phyloP scores from a whole-genome alignment of 1,284 basidiomycete genomes.

The Papiliotrema nemorosa region DNA sequence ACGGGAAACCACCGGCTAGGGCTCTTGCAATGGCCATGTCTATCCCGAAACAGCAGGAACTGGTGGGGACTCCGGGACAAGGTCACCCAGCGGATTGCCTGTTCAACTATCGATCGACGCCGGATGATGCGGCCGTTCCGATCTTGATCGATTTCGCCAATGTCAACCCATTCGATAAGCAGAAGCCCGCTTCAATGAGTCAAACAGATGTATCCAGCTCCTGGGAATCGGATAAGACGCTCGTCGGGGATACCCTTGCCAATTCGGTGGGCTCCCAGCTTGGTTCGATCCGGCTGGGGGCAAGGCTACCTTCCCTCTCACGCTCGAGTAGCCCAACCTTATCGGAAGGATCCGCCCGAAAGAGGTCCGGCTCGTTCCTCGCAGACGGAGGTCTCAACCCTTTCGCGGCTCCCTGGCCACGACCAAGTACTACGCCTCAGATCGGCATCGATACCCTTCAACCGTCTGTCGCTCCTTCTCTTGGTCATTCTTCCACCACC shows the following conservation, averaged over 20 bases:
- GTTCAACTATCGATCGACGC: constrained; percentile 6
- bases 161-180: constrained; percentile 1
- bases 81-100: constrained; percentile 4
- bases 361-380: neutral
- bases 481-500: no score
- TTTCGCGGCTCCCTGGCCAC: constrained; percentile 25
- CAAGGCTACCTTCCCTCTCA: constrained; percentile 3
- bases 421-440: constrained; percentile 12
- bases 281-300: neutral
- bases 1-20: neutral
- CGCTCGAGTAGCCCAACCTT: neutral
- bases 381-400: constrained; percentile 15
- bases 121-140: constrained; percentile 4
- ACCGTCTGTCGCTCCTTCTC: no score
- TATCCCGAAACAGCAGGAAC: constrained; percentile 1
- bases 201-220: neutral
- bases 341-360: neutral
- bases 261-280: neutral
- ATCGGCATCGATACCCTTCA: no score
- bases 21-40: no score
- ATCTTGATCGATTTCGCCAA: constrained; percentile 7
- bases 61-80: neutral
- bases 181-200: neutral
- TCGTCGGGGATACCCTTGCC: no score
- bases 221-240: neutral